Percentiles rank a stretch among this genome's conserved stretches.
Conservation (phyloP, 805 yeast genomes). For the Torulaspora indica region DNA sequence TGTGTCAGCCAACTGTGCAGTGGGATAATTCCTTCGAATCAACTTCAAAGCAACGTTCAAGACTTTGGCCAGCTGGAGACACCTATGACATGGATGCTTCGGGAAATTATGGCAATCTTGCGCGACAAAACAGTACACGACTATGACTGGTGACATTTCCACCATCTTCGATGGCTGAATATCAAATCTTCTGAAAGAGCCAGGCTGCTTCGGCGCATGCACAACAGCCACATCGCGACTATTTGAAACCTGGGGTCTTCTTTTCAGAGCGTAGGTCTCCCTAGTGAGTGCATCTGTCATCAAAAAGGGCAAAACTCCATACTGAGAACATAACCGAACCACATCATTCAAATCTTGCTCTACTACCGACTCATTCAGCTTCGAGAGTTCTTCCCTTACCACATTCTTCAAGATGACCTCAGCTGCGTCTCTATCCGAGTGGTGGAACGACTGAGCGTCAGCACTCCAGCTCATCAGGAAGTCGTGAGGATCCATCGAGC, state of each 20-base stretch:
- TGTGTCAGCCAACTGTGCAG: neutral
- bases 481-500: constrained; percentile 52
- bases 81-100: constrained; percentile 18
- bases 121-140: constrained; percentile 63
- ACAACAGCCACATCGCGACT: constrained; percentile 4
- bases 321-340: constrained; percentile 22
- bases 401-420: constrained; percentile 24
- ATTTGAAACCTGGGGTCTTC: constrained; percentile 13
- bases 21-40: constrained; percentile 15
- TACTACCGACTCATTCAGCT: constrained; percentile 14
- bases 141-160: constrained; percentile 66
- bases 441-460: constrained; percentile 35
- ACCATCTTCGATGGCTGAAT: constrained; percentile 72
- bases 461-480: constrained; percentile 47
- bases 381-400: constrained; percentile 9
- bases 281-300: constrained; percentile 35
- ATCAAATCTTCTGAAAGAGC: constrained; percentile 77
- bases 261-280: constrained; percentile 16
- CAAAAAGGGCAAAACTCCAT: constrained; percentile 42
- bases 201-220: constrained; percentile 47
- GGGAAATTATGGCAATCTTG: constrained; percentile 29
- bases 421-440: constrained; percentile 14
- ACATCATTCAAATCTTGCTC: constrained; percentile 28
- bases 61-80: constrained; percentile 35
- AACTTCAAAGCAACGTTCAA: constrained; percentile 42